Conservation (phyloP, 2,329 filamentous ascomycete species). For the Lecanosticta acicola region DNA sequence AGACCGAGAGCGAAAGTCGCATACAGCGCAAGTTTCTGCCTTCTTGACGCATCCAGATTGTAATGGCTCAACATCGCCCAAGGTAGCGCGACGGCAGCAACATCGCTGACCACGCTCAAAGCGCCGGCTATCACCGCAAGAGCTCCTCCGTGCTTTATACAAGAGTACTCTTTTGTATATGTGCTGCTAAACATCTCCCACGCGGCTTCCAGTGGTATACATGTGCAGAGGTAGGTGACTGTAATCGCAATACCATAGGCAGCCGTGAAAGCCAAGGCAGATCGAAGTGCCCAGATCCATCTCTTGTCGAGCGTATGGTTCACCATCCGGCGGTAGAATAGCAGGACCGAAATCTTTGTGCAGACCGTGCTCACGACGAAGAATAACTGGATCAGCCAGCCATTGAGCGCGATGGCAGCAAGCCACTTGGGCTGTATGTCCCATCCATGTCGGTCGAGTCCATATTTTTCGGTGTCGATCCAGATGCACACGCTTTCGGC, state of each 20-base stretch:
- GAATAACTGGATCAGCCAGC: slow-evolving; percentile 29
- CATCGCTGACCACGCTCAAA: background rate
- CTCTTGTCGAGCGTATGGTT: slow-evolving; percentile 29
- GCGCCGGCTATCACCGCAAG: background rate
- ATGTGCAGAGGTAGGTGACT: background rate
- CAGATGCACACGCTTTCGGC: background rate
- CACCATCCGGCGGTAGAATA: slow-evolving; percentile 39
- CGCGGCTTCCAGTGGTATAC: background rate
- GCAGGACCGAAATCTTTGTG: slow-evolving; percentile 33
- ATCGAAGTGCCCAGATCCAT: slow-evolving; percentile 18
- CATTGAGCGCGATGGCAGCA: slow-evolving; percentile 18
- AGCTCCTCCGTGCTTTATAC: background rate
- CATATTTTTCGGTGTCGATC: background rate
- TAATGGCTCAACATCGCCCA: slow-evolving; percentile 30
- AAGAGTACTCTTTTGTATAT: background rate
- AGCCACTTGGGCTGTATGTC: slow-evolving; percentile 21
- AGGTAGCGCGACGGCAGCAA: background rate
- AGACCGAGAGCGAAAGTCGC: slow-evolving; percentile 29
- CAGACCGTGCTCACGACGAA: slow-evolving; percentile 28
- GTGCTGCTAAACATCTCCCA: background rate
- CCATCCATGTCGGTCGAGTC: slow-evolving; percentile 32
- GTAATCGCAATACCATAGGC: background rate
- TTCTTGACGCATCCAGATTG: slow-evolving; percentile 37
- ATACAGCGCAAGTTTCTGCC: slow-evolving; percentile 41
- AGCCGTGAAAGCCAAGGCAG: background rate